Base-by-base conservation (phyloP, 2,329 filamentous ascomycete genomes). In the Stachybotrys chartarum region DNA sequence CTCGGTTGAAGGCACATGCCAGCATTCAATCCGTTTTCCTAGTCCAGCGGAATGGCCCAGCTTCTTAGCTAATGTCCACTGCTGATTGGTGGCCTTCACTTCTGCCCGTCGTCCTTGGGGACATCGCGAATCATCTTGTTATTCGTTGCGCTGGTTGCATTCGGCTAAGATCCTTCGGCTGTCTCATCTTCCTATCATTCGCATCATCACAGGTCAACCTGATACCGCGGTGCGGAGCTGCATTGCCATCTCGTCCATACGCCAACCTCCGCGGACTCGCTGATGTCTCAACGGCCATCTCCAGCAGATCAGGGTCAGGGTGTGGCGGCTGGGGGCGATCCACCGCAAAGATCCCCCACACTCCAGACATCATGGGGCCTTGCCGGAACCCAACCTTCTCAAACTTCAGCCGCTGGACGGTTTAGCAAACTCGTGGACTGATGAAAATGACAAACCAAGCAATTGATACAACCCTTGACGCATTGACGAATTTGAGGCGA, bases 211-310 rank as follows among this genome's bases (percentile, higher is more conserved):
- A 24, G 4, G 24, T 4, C 24, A 24, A 24, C 4, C 24, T 24
- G 24, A 24, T 24, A 24, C 24, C 24, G 24, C 24, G 24, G 24
- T 24, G 24, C 24, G 24, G 24, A 24, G 24, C 24, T 24, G 24
- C 24, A 24, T 24, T 24, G 24, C 24, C 24, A 24, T 24, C 24
- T 14, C 14, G 35, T 57, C 60, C 60, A 56, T 53, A 39, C 39
- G 10, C 12, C 3, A 14, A 42, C 35, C 35, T 42, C 35, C 35
- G 35, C 35, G 35, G 35, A 42, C 35, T 42, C 35, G 14, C 35
- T 42, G 24, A 24, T 3, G 24, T 24, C 24, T 24, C 24, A 24
- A 24, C 24, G 24, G 24, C 24, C 24, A 24, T 24, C 4, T 24
- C 24, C 24, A 42, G 35, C 14, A 42, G 35, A 42, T 42, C 35